Evolutionary conservation across 352 stramenopile species (phyloP).

Genomic region (Globisporangium echinulatum): DNA sequence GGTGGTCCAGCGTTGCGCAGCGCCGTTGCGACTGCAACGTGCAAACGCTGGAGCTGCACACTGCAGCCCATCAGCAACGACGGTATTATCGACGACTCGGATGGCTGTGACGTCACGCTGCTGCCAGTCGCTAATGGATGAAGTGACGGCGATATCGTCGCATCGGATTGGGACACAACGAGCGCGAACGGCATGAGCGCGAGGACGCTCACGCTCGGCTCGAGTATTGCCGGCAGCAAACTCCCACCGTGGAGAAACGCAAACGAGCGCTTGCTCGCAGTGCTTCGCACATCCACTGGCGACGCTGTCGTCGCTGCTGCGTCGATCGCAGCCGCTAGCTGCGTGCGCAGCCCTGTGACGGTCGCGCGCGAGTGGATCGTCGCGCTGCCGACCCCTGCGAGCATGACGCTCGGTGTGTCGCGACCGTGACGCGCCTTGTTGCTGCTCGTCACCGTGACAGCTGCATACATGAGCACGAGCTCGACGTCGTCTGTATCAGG

Average conservation of each 20-base stretch:
- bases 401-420: neutral
- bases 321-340: conserved; percentile 3
- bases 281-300: too few relatives aligned
- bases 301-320: neutral
- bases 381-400: conserved; percentile 10
- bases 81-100: too few relatives aligned
- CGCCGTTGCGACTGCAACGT: conserved; percentile 13
- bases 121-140: neutral
- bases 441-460: conserved; percentile 1
- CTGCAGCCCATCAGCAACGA: neutral
- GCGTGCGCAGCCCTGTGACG: neutral
- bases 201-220: conserved; percentile 13
- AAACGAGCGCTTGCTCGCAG: neutral
- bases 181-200: conserved; percentile 26
- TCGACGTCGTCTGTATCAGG: neutral
- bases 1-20: conserved; percentile 25
- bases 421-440: neutral
- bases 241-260: conserved; percentile 28
- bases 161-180: conserved; percentile 2
- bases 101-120: neutral
- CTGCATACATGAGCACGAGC: conserved; percentile 22
- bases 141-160: neutral
- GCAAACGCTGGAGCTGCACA: conserved; percentile 16
- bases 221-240: conserved; percentile 15
- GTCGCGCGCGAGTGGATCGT: neutral